Evolutionary conservation across 1,284 basidiomycete genomes (phyloP), one percentile per base, ranked within the genome.

Genomic region (Erythrobasidium hasegawianum): DNA sequence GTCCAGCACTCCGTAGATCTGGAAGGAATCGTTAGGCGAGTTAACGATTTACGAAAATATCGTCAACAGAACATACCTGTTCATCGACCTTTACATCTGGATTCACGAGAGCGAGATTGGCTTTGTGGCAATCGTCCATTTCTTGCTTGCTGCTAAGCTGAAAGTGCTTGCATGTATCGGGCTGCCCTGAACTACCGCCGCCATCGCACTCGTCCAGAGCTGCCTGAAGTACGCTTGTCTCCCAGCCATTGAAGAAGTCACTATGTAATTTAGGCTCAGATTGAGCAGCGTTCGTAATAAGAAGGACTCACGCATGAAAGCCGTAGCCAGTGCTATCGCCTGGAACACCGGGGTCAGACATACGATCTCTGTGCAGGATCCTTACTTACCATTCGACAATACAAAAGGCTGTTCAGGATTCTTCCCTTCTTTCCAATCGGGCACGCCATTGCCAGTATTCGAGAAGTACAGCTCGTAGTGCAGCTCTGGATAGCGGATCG

Each of bases 331-430:
- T 24, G 11, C 45, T 10, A 20, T 52, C 49, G n/a, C n/a, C n/a
- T n/a, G n/a, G n/a, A n/a, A n/a, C n/a, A n/a, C n/a, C n/a, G n/a
- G n/a, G n/a, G n/a, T n/a, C n/a, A n/a, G n/a, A n/a, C n/a, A n/a
- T n/a, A n/a, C n/a, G n/a, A n/a, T n/a, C n/a, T n/a, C n/a, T n/a
- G n/a, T n/a, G n/a, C n/a, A n/a, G n/a, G n/a, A n/a, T n/a, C n/a
- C n/a, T n/a, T n/a, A n/a, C n/a, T n/a, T n/a, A 18, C 57, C 57
- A 14, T 26, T 27, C 13, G 59, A 60, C 4, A 60, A 20, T 16
- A 60, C 59, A n/a, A 60, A 29, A 33, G 59, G 59, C 49, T 60
- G 59, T 16, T 50, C 5, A 5, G 45, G 45, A 38, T 60, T 45
- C 7, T 14, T 22, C 10, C 33, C 59, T 22, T 60, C 59, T 10